Evolutionary conservation across 257 asterid genomes (phyloP), one percentile per base, ranked within the genome.

Genomic region (Solanum chiquidenum): DNA sequence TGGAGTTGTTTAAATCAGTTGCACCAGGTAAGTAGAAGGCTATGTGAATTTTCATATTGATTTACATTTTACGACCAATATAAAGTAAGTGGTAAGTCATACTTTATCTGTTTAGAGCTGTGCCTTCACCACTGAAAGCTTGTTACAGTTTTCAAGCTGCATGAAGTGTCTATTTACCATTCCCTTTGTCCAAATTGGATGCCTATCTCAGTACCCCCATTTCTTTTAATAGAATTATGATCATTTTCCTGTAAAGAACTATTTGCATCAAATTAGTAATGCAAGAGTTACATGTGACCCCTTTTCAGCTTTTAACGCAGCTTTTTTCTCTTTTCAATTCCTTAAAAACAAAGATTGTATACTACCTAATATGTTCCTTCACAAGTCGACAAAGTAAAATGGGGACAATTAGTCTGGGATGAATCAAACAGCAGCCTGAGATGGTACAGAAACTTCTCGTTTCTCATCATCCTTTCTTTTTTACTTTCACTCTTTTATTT

Each of bases 281-380:
- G 18, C 29, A 46, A 49, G 13, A 80, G 27, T 46, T 80, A 46
- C 6, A 80, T 29, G 29, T 46, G 72, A 7, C 49, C 29, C 42
- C 25, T 80, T 80, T 29, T 46, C 68, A 80, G 66, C 66, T 27
- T 42, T 46, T 79, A 27, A 13, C 20, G 0, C 29, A 46, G 18
- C 62, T 2, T 27, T 42, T 9, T 34, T 34, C 74, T 42, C 74
- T 73, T 72, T 77, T 40, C 16, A 21, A 73, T 31, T 73, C 74
- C 68, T 27, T 80, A 29, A 46, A 46, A 80, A 34, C 58, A 60
- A 31, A 52, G 91, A 98, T 98, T 44, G 97, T 94, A 74, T 94
- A 94, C 74, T 90, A 13, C 73, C 68, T 58, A 66, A 29, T 21
- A 46, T 68, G 98, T 49, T 86, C 55, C 35, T 80, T 40, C 64